A percentile compares a stretch with the other conserved stretches of the same genome.
phyloP scores from a whole-genome alignment of 176 grass and related monocot genomes.

The Phoenix dactylifera region DNA sequence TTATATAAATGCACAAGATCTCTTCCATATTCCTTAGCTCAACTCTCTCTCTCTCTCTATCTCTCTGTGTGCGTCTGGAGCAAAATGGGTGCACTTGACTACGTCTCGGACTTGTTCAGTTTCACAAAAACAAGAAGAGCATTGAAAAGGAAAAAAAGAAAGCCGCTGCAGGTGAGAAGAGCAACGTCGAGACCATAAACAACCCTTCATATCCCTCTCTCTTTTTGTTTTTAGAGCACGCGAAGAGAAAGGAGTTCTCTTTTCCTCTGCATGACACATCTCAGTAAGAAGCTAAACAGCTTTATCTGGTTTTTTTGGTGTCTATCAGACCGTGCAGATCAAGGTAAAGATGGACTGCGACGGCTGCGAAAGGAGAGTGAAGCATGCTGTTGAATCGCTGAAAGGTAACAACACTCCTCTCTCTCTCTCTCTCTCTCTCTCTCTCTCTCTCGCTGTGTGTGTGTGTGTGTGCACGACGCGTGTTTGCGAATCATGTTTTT shows the following conservation, averaged over 20 bases:
- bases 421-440: neutral
- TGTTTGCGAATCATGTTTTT: too few species aligned
- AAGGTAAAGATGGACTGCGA: slow-evolving; percentile 95
- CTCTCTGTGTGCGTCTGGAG: neutral
- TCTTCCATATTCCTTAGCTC: neutral
- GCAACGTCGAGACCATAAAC: neutral
- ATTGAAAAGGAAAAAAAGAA: slow-evolving; percentile 54
- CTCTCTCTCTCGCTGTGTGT: too few species aligned
- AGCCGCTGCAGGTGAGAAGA: slow-evolving; percentile 50
- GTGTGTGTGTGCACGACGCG: too few species aligned
- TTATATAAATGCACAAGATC: neutral
- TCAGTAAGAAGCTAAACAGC: too few species aligned
- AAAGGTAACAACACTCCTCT: slow-evolving; percentile 10
- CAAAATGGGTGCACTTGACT: slow-evolving; percentile 57
- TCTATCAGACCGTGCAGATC: slow-evolving; percentile 54
- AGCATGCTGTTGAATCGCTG: slow-evolving; percentile 40
- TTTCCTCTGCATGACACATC: too few species aligned
- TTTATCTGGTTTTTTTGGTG: neutral
- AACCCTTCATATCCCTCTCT: neutral
- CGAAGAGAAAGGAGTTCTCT: neutral
- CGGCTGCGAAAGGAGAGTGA: slow-evolving; percentile 69
- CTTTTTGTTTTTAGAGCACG: neutral
- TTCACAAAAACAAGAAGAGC: slow-evolving; percentile 52
- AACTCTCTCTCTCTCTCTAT: neutral
- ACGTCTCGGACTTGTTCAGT: slow-evolving; percentile 51